Base-by-base conservation (phyloP, 208 protist species). In the Wallacemonas sp. region DNA sequence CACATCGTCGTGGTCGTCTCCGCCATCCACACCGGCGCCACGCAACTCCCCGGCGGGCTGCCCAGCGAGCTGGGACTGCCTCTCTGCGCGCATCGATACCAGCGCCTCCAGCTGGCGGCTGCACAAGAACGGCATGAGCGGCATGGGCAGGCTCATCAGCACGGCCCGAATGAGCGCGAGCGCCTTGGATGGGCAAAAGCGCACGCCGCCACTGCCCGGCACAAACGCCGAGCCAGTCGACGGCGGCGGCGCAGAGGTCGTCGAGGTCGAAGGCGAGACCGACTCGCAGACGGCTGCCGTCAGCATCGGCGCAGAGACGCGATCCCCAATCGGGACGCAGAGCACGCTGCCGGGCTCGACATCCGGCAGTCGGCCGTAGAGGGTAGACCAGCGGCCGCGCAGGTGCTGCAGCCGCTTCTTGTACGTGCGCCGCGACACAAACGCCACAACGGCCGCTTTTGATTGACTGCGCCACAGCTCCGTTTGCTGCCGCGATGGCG, bases 31-130 rank as follows among this genome's bases (percentile, higher is more conserved):
- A 41, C 78, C 81, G 1, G 38, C 74, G 1, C 74, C 71, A 11
- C 63, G 76, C 18, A 87, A 52, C 61, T 81, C 67, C 2, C 67
- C n/a, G 7, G 73, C 70, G 36, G 80, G 72, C 10, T 32, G n/a
- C 42, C 18, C n/a, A 22, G 42, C 42, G 42, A 0, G 11, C 48
- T 55, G 20, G 18, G 25, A 33, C 29, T 55, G 48, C 18, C 26
- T 39, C 31, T 67, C 42, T 1, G 44, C 28, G 44, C 18, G 31
- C 39, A 67, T 69, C 23, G 29, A 16, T 14, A 81, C 49, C 29
- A 87, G 44, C 20, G 64, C 57, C 52, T 84, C 77, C 54, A 79
- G 68, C 44, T 74, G 71, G 18, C 77, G 82, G 33, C 75, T 82
- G 70, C 77, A 82, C 32, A 83, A 44, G 0, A 62, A 25, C 1